These are phyloP conservation scores for Trichoderma reesei DNA, from an alignment of 495 filamentous ascomycete species.

Conservation along the genomic window DNA sequence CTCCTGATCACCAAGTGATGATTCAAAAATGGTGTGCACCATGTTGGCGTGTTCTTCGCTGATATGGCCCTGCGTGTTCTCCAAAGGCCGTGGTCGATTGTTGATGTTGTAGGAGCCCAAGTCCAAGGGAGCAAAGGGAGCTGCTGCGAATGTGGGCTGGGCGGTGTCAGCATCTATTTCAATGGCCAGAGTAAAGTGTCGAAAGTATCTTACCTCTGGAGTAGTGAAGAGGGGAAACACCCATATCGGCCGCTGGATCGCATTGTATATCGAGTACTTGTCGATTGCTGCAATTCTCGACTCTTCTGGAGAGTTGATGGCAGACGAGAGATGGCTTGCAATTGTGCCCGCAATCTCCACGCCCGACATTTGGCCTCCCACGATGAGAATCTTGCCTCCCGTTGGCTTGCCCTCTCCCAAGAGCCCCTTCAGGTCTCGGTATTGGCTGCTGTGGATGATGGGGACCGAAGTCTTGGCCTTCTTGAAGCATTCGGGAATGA, in stretches of 20 bases:
- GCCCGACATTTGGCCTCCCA: conserved; percentile 79
- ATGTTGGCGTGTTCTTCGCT: conserved; percentile 40
- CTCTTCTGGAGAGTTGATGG: conserved; percentile 33
- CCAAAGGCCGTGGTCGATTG: conserved; percentile 47
- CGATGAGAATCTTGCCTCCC: conserved; percentile 60
- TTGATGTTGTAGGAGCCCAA: conserved; percentile 61
- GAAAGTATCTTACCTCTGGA: conserved; percentile 32
- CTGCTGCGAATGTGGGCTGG: conserved; percentile 33
- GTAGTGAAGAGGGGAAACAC: conserved; percentile 52
- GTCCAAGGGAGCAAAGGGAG: conserved; percentile 67
- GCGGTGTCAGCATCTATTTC: conserved; percentile 8
- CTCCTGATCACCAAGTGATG: conserved; percentile 55
- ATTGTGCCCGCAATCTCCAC: conserved; percentile 65
- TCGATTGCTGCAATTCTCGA: conserved; percentile 23
- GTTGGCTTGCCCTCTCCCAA: conserved; percentile 18
- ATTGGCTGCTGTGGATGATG: conserved; percentile 53
- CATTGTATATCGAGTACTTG: conserved; percentile 51
- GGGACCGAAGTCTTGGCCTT: conserved; percentile 26
- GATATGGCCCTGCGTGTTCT: conserved; percentile 49
- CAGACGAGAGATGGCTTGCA: conserved; percentile 58
- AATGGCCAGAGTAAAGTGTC: not conserved
- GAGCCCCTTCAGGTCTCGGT: conserved; percentile 31
- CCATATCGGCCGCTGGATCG: conserved; percentile 64
- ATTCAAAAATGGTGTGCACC: conserved; percentile 44
- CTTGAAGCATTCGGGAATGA: conserved; percentile 37